These are phyloP conservation scores for Aspergillus quadrilineatus DNA, from an alignment of 2,329 filamentous ascomycete genomes.

Conservation along the genomic window DNA sequence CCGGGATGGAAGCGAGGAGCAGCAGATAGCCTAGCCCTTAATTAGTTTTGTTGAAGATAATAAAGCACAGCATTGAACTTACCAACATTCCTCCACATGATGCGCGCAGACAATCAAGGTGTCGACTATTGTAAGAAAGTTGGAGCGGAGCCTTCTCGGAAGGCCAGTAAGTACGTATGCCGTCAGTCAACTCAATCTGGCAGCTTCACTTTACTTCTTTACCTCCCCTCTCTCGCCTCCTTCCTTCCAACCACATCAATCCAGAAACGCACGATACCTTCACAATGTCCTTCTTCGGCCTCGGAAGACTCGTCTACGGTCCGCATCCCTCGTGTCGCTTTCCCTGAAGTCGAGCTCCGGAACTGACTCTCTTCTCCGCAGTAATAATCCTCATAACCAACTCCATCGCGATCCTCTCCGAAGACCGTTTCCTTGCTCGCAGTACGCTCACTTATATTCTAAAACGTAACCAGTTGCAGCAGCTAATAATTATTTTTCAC, in stretches of 20 bases:
- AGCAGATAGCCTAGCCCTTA: constrained; percentile 20
- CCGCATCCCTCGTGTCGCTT: constrained; percentile 19
- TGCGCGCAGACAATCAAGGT: not conserved
- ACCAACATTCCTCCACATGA: constrained; percentile 28
- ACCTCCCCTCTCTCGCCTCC: constrained; percentile 7
- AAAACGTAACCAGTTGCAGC: not conserved
- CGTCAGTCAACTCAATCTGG: constrained; percentile 14
- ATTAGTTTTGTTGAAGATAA: not conserved
- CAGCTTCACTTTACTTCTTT: constrained; percentile 10
- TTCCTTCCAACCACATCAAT: not conserved
- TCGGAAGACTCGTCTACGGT: constrained; percentile 74
- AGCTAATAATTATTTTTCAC: constrained; percentile 18
- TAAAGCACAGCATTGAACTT: not conserved
- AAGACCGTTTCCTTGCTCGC: constrained; percentile 88
- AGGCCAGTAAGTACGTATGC: not conserved
- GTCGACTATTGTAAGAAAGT: not conserved
- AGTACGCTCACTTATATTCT: constrained; percentile 49
- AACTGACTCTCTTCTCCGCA: constrained; percentile 34
- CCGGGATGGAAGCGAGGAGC: constrained; percentile 57
- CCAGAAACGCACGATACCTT: constrained; percentile 7
- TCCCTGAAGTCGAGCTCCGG: not conserved
- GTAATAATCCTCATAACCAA: constrained; percentile 87
- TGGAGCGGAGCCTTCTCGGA: not conserved
- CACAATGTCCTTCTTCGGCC: constrained; percentile 69
- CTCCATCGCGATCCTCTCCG: constrained; percentile 87